Evolutionary conservation across 2,329 filamentous ascomycete genomes (phyloP).

Genomic region (Fusarium torulosum): DNA sequence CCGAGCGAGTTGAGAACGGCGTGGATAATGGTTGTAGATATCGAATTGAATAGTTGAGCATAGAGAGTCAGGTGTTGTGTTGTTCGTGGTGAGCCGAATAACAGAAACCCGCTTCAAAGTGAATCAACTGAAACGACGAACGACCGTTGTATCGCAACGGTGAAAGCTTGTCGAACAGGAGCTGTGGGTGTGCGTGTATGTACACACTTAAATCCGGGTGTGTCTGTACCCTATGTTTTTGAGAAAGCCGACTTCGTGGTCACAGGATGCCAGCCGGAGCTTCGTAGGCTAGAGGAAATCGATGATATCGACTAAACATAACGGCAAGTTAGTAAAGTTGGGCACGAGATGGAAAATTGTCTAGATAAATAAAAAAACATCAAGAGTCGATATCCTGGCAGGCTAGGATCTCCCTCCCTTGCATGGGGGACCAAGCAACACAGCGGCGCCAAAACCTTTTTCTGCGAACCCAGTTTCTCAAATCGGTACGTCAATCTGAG

Average conservation of each 20-base stretch:
- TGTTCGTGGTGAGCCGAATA: not conserved
- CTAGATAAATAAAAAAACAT: conserved; percentile 39
- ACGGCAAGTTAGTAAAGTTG: conserved; percentile 39
- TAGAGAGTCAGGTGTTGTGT: conserved; percentile 8
- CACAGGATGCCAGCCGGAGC: conserved; percentile 32
- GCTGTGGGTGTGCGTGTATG: conserved; percentile 32
- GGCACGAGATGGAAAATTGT: conserved; percentile 20
- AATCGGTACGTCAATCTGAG: conserved; percentile 5
- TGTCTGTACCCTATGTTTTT: conserved; percentile 22
- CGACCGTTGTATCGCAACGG: conserved; percentile 36
- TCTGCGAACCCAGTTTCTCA: conserved; percentile 26
- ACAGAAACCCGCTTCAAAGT: not conserved
- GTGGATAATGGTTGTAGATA: conserved; percentile 17
- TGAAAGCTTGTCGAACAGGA: conserved; percentile 29
- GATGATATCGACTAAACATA: conserved; percentile 29
- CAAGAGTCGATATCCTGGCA: conserved; percentile 28
- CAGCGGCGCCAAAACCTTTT: conserved; percentile 24
- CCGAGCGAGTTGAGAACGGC: conserved; percentile 32
- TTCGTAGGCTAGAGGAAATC: conserved; percentile 18
- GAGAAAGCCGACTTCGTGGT: conserved; percentile 26
- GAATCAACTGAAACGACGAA: conserved; percentile 19
- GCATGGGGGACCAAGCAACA: conserved; percentile 37
- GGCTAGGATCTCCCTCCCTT: conserved; percentile 37
- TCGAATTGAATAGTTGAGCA: conserved; percentile 22
- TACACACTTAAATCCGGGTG: conserved; percentile 24